Evolutionary conservation across 108 stramenopile species (phyloP), one percentile per base, ranked within the genome.

Genomic region (Mediolabrus comicus): DNA sequence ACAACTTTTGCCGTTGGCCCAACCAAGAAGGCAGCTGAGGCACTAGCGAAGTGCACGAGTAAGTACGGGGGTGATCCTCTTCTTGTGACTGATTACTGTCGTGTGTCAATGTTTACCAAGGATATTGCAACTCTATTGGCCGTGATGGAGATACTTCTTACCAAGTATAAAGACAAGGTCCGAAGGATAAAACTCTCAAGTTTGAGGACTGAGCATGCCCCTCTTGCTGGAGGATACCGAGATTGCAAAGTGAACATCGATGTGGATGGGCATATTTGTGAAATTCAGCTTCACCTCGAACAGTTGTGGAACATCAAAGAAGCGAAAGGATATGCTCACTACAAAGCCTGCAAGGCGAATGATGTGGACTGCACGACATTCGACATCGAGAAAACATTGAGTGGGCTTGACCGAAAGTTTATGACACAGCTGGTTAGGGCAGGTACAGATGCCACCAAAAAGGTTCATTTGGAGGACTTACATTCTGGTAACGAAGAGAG

Each of bases 1-100:
- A 36, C 58, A 13, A 77, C 70, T 11, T 65, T 77, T 39, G 70
- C 71, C 11, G 75, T 77, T 35, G 74, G 71, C 22, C 75, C 71
- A n/a, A 41, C 65, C 9, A 77, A 77, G 41, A 72, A 65, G 53
- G 35, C 71, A 52, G 51, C 70, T 1, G 63, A 39, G 26, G 75
- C 75, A 30, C 46, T 77, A 19, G 14, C 53, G 53, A 77, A 77
- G 33, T 52, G 71, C 63, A 71, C 71, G 19, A 65, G 43, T 31
- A 77, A 77, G 49, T 77, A 77, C 25, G 75, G 62, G 16, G 75
- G 75, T 31, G 65, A 77, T 59, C 71, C 71, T n/a, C 71, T 77
- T 17, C 70, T 72, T 9, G 61, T 77, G n/a, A 71, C 71, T 57
- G 75, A 77, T 57, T 77, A 57, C 64, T 71, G 70, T 22, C 62